phyloP scores from a whole-genome alignment of 257 asterid genomes.

The Asclepias syriaca region DNA sequence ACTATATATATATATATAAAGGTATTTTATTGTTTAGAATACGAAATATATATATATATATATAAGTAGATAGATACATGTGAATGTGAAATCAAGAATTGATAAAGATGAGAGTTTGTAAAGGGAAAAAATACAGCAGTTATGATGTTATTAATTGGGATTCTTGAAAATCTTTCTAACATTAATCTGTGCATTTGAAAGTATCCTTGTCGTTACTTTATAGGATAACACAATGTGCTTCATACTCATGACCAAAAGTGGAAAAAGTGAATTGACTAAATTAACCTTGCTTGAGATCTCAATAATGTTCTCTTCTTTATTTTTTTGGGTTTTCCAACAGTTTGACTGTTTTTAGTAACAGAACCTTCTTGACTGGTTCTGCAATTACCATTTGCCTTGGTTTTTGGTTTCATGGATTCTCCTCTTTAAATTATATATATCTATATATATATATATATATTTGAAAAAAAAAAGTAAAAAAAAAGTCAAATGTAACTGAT shows the following conservation, averaged over 20 bases:
- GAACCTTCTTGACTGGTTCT: slow-evolving; percentile 8
- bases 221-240: slow-evolving; percentile 23
- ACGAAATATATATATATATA: background rate
- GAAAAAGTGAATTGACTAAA: background rate
- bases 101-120: slow-evolving; percentile 3
- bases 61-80: background rate
- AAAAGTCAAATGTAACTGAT: too few relatives aligned
- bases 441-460: too few relatives aligned
- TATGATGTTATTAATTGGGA: slow-evolving; percentile 21
- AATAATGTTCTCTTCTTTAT: slow-evolving; percentile 6
- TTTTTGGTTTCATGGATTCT: background rate
- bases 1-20: background rate
- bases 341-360: background rate
- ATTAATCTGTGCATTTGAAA: slow-evolving; percentile 11
- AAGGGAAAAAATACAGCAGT: slow-evolving; percentile 12
- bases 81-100: background rate
- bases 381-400: background rate
- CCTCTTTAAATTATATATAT: too few relatives aligned
- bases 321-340: slow-evolving; percentile 15
- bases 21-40: background rate
- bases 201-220: slow-evolving; percentile 30
- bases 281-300: slow-evolving; percentile 24
- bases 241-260: slow-evolving; percentile 23
- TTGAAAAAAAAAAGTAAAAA: too few relatives aligned
- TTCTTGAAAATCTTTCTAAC: slow-evolving; percentile 10